phyloP scores from a whole-genome alignment of 1,139 yeast species.

The Protomyces arabidopsidicola region DNA sequence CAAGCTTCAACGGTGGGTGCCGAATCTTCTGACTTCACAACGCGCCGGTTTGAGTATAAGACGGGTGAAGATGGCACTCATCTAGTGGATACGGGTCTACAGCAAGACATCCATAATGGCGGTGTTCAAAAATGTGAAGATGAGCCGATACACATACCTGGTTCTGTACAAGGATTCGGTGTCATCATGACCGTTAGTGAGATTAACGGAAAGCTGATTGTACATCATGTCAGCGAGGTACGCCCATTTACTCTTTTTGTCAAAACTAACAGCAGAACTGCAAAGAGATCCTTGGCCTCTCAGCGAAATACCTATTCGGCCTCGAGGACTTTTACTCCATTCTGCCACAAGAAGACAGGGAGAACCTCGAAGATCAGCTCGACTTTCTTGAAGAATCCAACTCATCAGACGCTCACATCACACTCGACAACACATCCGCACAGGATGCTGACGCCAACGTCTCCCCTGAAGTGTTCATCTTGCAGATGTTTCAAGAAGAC shows the following conservation, averaged over 20 bases:
- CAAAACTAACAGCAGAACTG: conserved; percentile 5
- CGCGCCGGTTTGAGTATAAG: conserved; percentile 5
- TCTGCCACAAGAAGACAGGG: conserved; percentile 6
- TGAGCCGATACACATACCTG: conserved; percentile 27
- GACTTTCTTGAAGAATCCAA: conserved; percentile 20
- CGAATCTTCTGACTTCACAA: neutral
- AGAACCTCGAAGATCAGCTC: conserved; percentile 12
- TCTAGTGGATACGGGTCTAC: conserved; percentile 3
- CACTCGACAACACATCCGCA: conserved; percentile 14
- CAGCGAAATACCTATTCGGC: conserved; percentile 14
- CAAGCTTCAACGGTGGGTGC: neutral
- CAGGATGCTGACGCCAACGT: conserved; percentile 21
- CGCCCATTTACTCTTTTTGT: neutral
- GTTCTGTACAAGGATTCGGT: conserved; percentile 23
- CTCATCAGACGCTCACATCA: conserved; percentile 20
- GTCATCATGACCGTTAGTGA: conserved; percentile 13
- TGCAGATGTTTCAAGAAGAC: conserved; percentile 7
- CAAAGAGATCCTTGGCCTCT: conserved; percentile 11
- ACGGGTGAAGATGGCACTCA: conserved; percentile 17
- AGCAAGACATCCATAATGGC: neutral
- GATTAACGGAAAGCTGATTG: neutral
- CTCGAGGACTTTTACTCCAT: conserved; percentile 1
- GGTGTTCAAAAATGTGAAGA: conserved; percentile 23
- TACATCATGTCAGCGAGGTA: conserved; percentile 22
- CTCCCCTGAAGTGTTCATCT: conserved; percentile 19